phyloP scores from a whole-genome alignment of 2,329 filamentous ascomycete genomes.

The Cytospora paraplurivora region DNA sequence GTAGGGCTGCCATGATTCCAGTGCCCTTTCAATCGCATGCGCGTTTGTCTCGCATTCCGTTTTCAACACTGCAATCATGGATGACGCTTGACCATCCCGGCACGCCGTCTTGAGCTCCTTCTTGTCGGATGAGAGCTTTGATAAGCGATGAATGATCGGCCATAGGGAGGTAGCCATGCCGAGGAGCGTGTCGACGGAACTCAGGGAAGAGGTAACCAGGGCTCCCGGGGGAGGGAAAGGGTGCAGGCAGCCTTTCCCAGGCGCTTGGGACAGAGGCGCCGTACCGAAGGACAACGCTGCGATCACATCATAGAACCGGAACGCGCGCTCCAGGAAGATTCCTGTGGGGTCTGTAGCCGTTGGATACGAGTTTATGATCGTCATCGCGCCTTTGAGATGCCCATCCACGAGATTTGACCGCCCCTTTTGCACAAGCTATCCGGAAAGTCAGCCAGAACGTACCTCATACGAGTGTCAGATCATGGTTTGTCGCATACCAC shows the following conservation, averaged over 20 bases:
- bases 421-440: slow-evolving; percentile 62
- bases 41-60: slow-evolving; percentile 55
- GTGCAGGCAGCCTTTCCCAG: slow-evolving; percentile 49
- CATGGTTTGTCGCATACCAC: slow-evolving; percentile 48
- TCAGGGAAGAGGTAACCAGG: slow-evolving; percentile 47
- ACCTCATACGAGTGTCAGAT: neutral
- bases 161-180: slow-evolving; percentile 64
- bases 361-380: slow-evolving; percentile 56
- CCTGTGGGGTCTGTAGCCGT: slow-evolving; percentile 52
- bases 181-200: slow-evolving; percentile 60
- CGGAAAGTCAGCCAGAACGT: slow-evolving; percentile 25
- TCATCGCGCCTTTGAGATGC: slow-evolving; percentile 63
- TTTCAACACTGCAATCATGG: slow-evolving; percentile 51
- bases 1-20: slow-evolving; percentile 58
- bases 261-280: slow-evolving; percentile 55
- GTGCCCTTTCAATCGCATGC: slow-evolving; percentile 56
- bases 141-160: slow-evolving; percentile 64
- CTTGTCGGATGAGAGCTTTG: slow-evolving; percentile 56
- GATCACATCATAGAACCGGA: slow-evolving; percentile 67
- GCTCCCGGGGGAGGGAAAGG: slow-evolving; percentile 52
- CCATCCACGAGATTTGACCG: slow-evolving; percentile 62
- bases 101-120: slow-evolving; percentile 52
- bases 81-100: slow-evolving; percentile 37
- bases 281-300: slow-evolving; percentile 63
- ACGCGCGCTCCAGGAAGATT: slow-evolving; percentile 62